Conservation (phyloP, 257 asterid species). For the Solanum sitiens region DNA sequence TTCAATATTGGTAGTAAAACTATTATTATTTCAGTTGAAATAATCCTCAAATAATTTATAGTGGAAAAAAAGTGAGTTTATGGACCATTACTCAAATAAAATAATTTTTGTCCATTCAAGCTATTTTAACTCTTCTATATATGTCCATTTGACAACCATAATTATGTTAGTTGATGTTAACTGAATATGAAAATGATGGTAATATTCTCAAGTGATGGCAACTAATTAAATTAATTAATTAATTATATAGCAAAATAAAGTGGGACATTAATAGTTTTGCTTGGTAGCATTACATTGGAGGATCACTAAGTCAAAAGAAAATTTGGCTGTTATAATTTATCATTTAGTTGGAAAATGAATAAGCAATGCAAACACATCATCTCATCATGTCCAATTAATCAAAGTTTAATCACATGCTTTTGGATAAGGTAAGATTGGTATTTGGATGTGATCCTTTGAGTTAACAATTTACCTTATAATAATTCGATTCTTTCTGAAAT, state of each 20-base stretch:
- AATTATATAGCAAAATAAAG: neutral
- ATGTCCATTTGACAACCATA: neutral
- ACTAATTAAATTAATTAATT: neutral
- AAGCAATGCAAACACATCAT: neutral
- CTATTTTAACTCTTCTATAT: neutral
- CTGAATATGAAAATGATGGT: neutral
- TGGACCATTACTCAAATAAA: neutral
- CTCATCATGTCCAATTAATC: neutral
- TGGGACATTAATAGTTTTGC: neutral
- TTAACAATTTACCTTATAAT: neutral
- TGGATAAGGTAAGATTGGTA: neutral
- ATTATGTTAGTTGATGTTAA: neutral
- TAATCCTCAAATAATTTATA: neutral
- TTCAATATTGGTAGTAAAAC: neutral
- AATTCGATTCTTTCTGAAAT: rapidly evolving
- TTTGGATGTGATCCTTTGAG: neutral
- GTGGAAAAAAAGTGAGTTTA: neutral
- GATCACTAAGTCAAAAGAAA: constrained; percentile 2
- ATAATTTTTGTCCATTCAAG: neutral
- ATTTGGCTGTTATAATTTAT: constrained; percentile 5
- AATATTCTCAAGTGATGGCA: neutral
- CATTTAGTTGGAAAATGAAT: neutral
- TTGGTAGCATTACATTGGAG: constrained; percentile 6
- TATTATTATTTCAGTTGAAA: neutral
- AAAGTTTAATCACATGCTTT: constrained; percentile 7